Conservation (phyloP, 495 filamentous ascomycete genomes). For the Lentithecium fluviatile region DNA sequence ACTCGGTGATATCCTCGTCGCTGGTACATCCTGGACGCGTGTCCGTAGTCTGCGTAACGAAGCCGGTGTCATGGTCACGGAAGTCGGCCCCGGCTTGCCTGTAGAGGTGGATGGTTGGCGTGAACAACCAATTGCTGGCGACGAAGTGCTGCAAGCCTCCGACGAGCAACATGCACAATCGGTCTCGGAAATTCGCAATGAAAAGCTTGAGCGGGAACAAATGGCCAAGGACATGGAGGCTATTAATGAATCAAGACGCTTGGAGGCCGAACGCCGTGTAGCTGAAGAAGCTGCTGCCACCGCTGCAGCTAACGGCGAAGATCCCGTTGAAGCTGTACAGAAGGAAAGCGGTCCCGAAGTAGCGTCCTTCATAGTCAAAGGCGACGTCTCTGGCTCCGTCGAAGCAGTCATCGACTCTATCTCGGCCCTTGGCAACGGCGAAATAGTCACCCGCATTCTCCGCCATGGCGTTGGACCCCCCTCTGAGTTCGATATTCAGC, state of each 20-base stretch:
- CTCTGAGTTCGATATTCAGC: conserved; percentile 84
- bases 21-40: conserved; percentile 79
- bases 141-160: conserved; percentile 78
- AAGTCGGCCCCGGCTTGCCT: conserved; percentile 83
- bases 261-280: conserved; percentile 60
- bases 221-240: conserved; percentile 69
- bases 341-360: conserved; percentile 54
- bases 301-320: conserved; percentile 34
- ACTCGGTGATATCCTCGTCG: conserved; percentile 79
- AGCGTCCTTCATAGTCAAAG: conserved; percentile 86
- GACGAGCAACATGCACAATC: conserved; percentile 76
- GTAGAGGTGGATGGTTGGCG: conserved; percentile 94
- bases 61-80: conserved; percentile 66
- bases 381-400: conserved; percentile 87
- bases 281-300: conserved; percentile 43
- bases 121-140: conserved; percentile 85
- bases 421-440: conserved; percentile 73
- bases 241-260: conserved; percentile 68
- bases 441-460: conserved; percentile 75
- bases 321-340: conserved; percentile 19
- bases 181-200: conserved; percentile 73
- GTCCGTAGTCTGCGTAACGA: conserved; percentile 83
- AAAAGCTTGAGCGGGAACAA: conserved; percentile 59
- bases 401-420: conserved; percentile 82
- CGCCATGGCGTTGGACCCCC: conserved; percentile 75